Base-by-base conservation (phyloP, 495 filamentous ascomycete species). In the Tuber aestivum region DNA sequence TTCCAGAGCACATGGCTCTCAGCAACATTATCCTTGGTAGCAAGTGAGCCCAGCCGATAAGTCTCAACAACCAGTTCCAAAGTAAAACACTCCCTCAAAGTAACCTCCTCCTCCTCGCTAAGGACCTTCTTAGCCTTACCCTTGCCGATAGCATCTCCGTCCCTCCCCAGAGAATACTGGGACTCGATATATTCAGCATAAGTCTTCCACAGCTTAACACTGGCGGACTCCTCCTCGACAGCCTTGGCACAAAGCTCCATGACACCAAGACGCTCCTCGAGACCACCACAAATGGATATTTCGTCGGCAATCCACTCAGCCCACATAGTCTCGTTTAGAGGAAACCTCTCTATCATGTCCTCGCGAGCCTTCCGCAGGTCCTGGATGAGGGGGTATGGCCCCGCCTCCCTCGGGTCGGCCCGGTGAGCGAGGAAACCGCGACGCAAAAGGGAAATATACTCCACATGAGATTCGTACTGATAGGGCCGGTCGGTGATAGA, bases 1-100 rank as follows among this genome's bases (percentile, higher is more conserved):
- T 97, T 90, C 94, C 94, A 99, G n/a, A 97, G 87, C 71, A 90
- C 80, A 80, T 95, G 89, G 85, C 94, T 97, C 81, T 97, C 93
- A 80, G 90, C 88, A 75, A 97, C 88, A 79, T 92, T 91, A 85
- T 91, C 93, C 81, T 91, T 89, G 21, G 93, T 95, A 38, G 91
- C 90, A 70, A 92, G 89, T 65, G 91, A 90, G 40, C 89, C 95
- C 70, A 91, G 86, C 80, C 92, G 88, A 91, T 94, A 97, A 16
- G 94, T 90, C 56, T 91, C 89, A 42, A 96, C 80, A 72, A 95
- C 89, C 48, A 87, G 86, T 65, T 94, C 90, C 85, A 91, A 88
- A 41, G 87, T 90, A 83, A 97, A 97, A n/a, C 94, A 85, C 75
- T 96, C 92, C 70, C 88, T 88, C 70, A 92, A 93, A 44, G 92